Evolutionary conservation across 768 basidiomycete genomes (phyloP).

Genomic region (Podaxis sp.): DNA sequence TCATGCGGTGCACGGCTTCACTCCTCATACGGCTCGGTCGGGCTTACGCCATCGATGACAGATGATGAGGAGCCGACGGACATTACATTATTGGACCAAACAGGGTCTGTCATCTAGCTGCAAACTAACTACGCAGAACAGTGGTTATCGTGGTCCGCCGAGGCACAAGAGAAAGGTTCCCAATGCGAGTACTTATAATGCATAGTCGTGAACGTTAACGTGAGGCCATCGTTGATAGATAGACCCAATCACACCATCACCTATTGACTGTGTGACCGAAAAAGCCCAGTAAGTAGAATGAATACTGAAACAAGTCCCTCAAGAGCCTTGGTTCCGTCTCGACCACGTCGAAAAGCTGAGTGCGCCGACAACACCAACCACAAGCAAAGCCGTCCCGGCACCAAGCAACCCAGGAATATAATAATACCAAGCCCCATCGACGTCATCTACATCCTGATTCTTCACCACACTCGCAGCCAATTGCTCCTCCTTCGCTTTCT

Average conservation of each 20-base stretch:
- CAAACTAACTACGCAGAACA: background rate
- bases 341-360: constrained; percentile 73
- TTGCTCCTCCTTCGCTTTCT: constrained; percentile 61
- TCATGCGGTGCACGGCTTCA: background rate
- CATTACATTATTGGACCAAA: background rate
- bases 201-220: background rate
- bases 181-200: background rate
- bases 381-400: constrained; percentile 79
- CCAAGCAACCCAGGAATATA: constrained; percentile 79
- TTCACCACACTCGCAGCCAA: constrained; percentile 42
- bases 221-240: too few relatives aligned
- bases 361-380: constrained; percentile 76
- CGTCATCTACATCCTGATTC: constrained; percentile 50
- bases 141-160: background rate
- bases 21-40: background rate
- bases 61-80: background rate
- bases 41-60: background rate
- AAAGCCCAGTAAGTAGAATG: background rate
- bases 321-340: constrained; percentile 66
- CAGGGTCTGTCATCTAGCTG: background rate
- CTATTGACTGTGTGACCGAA: background rate
- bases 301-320: constrained; percentile 13
- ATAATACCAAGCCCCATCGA: constrained; percentile 77
- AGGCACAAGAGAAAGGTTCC: background rate
- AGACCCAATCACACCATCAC: too few relatives aligned